Evolutionary conservation across 345 rosid genomes (phyloP), one percentile per base, ranked within the genome.

Genomic region (Citrus trifoliata): DNA sequence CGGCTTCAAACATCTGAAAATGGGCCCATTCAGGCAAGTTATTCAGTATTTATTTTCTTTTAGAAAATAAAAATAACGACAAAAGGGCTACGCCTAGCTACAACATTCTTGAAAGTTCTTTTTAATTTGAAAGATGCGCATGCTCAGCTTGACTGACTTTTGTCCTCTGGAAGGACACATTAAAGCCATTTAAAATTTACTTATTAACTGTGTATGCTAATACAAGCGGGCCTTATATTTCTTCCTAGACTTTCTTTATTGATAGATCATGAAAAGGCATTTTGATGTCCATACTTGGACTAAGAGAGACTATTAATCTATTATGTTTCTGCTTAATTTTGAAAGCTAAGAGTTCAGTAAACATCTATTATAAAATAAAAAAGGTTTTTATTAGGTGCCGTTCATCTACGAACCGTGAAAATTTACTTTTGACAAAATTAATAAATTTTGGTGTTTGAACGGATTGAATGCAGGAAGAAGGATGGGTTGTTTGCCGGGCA

Each of bases 401-500:
- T 46, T 46, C 18, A 46, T 46, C 16, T 16, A 46, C 13, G 51
- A 46, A 46, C 51, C 16, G 5, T 13, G 51, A 46, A 46, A 46
- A 46, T 13, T 46, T 46, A 46, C 51, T 46, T 46, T 46, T 46
- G 51, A 46, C 16, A 46, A 46, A 46, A 13, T 46, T 46, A 13
- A 46, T 46, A 46, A 46, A 67, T 37, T 21, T 19, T 37, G 21
- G 4, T 25, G 51, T 46, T 13, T 12, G 18, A 46, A 46, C 18
- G 51, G 2, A 28, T 37, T 70, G 53, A 69, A 66, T 86, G 71
- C 92, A 95, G 98, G 99, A 95, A 80, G 98, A 93, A 86, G 99
- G 98, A 64, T 95, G 99, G 99, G 99, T 92, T 48, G 99, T 95
- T 2, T 95, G 99, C 83, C 75, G 96, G 76, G 99, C 98, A 80